phyloP scores from a whole-genome alignment of 306 rosid genomes.

The Notholithocarpus densiflorus region DNA sequence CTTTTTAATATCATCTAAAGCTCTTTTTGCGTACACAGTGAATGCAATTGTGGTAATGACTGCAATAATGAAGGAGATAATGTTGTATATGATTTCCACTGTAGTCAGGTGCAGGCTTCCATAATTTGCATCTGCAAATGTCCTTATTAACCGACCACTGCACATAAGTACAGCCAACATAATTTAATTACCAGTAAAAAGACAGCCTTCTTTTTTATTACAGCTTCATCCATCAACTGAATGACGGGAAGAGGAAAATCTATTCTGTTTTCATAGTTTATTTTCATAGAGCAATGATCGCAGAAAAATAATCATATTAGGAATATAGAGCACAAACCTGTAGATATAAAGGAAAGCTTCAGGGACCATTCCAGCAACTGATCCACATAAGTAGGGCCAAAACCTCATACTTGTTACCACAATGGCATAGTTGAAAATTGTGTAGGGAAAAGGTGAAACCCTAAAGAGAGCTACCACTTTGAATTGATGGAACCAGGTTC shows the following conservation, averaged over 20 bases:
- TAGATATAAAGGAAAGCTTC: constrained; percentile 96
- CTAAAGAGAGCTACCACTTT: constrained; percentile 85
- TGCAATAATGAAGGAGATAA: constrained; percentile 71
- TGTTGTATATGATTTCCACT: constrained; percentile 81
- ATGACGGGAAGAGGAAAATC: background rate
- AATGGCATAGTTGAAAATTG: constrained; percentile 93
- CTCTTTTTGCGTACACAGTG: constrained; percentile 82
- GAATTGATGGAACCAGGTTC: constrained; percentile 89
- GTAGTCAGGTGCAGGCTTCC: constrained; percentile 78
- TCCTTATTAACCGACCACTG: constrained; percentile 87
- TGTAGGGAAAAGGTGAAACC: constrained; percentile 95
- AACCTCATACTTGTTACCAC: constrained; percentile 89
- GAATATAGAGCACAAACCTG: constrained; percentile 48
- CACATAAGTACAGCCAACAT: constrained; percentile 5
- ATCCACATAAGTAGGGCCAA: constrained; percentile 96
- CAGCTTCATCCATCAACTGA: too few species aligned
- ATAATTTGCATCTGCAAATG: constrained; percentile 72
- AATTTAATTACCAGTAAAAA: background rate
- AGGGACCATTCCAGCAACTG: constrained; percentile 94
- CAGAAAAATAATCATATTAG: background rate
- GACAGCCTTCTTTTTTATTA: too few species aligned
- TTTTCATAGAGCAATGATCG: background rate
- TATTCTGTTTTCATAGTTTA: background rate
- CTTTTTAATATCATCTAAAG: constrained; percentile 56
- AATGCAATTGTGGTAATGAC: constrained; percentile 73